Percentiles rank a stretch among this genome's conserved stretches.
phyloP scores from a whole-genome alignment of 768 basidiomycete species.

The Boletus rubescentipes region DNA sequence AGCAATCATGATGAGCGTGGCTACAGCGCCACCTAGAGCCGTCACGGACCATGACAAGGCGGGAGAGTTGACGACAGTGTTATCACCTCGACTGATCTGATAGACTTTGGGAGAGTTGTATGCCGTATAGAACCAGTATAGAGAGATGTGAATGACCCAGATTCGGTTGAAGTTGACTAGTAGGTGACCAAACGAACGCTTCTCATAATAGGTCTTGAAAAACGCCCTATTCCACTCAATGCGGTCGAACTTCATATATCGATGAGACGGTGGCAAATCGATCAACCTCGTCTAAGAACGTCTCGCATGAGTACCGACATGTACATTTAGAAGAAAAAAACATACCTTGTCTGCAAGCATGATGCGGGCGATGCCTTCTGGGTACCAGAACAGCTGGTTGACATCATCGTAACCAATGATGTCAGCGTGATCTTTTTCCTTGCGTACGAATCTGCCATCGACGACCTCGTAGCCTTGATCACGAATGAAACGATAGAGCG shows the following conservation, averaged over 20 bases:
- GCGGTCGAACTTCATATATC: constrained; percentile 96
- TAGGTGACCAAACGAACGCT: constrained; percentile 93
- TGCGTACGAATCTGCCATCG: constrained; percentile 91
- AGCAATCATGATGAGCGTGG: constrained; percentile 94
- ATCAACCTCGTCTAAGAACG: constrained; percentile 75
- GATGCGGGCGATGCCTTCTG: constrained; percentile 94
- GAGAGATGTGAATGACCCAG: constrained; percentile 94
- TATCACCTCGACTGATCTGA: constrained; percentile 34
- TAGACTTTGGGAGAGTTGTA: constrained; percentile 92
- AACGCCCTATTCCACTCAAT: constrained; percentile 96
- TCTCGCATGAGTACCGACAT: neutral
- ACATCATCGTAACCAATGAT: constrained; percentile 99
- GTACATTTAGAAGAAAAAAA: neutral
- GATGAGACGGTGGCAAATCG: constrained; percentile 85
- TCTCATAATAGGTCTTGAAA: constrained; percentile 99
- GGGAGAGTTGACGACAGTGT: constrained; percentile 52
- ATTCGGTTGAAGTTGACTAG: constrained; percentile 99
- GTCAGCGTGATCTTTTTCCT: constrained; percentile 89
- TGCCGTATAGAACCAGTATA: constrained; percentile 96
- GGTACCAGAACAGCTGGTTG: constrained; percentile 99
- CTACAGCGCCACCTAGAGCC: constrained; percentile 92
- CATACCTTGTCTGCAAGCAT: constrained; percentile 82
- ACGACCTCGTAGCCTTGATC: constrained; percentile 97
- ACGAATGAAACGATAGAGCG: constrained; percentile 92
- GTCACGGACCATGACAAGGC: constrained; percentile 93